A percentile compares a stretch with the other conserved stretches of the same genome.
Conservation (phyloP, 2,329 filamentous ascomycete species). For the Scytalidium sp. region DNA sequence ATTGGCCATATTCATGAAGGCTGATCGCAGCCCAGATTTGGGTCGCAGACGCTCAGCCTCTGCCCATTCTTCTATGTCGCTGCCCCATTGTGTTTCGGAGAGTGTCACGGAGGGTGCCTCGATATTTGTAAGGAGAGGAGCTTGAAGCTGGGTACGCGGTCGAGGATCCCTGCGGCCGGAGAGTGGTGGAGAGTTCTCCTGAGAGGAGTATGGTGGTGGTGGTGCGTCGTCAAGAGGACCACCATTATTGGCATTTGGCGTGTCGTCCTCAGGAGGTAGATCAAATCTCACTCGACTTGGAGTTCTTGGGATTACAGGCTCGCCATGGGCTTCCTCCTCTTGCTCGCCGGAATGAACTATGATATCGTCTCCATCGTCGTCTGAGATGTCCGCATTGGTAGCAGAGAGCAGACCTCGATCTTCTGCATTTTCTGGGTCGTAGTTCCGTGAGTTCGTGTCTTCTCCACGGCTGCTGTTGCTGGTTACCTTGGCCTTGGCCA, state of each 20-base stretch:
- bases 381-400: conserved; percentile 15
- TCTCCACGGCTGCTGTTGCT: conserved; percentile 25
- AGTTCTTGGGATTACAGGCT: conserved; percentile 25
- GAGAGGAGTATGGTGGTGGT: conserved; percentile 37
- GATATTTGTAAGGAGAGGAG: conserved; percentile 75
- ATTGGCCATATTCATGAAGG: conserved; percentile 99
- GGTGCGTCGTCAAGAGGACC: conserved; percentile 27
- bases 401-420: conserved; percentile 35
- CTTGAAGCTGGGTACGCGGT: conserved; percentile 6
- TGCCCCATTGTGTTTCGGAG: conserved; percentile 35
- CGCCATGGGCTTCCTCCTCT: conserved; percentile 5
- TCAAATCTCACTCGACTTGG: conserved; percentile 32
- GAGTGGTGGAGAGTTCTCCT: conserved; percentile 19
- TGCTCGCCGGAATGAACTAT: conserved; percentile 18
- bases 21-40: conserved; percentile 79
- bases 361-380: conserved; percentile 25
- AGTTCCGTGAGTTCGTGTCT: background rate
- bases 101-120: conserved; percentile 78
- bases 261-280: conserved; percentile 17
- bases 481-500: conserved; percentile 39
- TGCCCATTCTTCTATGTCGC: conserved; percentile 43
- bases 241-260: no score
- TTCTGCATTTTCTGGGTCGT: conserved; percentile 29
- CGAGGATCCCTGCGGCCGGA: conserved; percentile 26
- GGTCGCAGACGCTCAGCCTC: conserved; percentile 61